Base-by-base conservation (phyloP, 768 basidiomycete species). In the Auricularia heimuer region DNA sequence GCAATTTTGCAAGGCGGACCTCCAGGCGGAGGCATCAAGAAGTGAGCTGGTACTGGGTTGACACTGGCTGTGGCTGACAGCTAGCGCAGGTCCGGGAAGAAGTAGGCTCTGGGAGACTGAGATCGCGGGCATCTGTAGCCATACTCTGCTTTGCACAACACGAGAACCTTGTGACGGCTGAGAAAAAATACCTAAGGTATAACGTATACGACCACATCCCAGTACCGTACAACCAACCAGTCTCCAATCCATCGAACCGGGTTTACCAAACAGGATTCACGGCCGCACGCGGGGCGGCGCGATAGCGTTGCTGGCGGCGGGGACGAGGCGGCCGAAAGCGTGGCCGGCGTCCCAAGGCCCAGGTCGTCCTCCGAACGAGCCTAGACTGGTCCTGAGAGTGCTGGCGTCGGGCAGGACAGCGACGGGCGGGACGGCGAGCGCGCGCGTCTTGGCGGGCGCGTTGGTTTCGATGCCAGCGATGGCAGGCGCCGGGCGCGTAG, bases 401-500 rank as follows among this genome's bases (percentile, higher is more conserved):
- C 47, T 18, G 47, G 47, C 21, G 47, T 51, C 47, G 4, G 47
- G 47, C 11, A 51, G 47, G 11, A 21, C 47, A 18, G 47, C 21
- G 18, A 51, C 21, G 21, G 47, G 6, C 11, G 47, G 47, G 6
- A 51, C 14, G 14, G 47, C 47, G 18, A 51, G 47, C 14, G 47
- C 47, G 18, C 47, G 47, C 47, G 47, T 10, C 47, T 51, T 51
- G 44, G 18, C 44, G 44, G 10, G 10, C 44, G 44, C 44, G 44
- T 45, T 45, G 47, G 18, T 4, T 3, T 16, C 18, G 21, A 21
- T 4, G 10, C 11, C 6, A 18, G 47, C 47, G 68, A 78, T 75
- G 4, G 74, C 72, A 0, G 87, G 87, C 45, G 77, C 77, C 11
- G 89, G 89, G 34, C 86, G 29, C n/a, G 83, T 81, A 12, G 90